phyloP scores from a whole-genome alignment of 176 grass and related monocot species.

The Zea mays region DNA sequence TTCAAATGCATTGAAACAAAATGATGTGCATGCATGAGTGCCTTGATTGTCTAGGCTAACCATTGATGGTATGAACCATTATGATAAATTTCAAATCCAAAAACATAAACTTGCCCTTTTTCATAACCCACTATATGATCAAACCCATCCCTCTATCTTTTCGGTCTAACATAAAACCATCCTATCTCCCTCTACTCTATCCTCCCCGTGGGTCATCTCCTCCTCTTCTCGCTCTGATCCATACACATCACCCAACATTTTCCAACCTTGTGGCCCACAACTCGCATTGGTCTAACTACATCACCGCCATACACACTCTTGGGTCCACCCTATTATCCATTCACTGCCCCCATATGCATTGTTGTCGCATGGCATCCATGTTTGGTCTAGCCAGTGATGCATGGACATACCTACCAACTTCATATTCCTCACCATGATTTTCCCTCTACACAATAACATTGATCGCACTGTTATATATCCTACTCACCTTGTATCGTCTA shows the following conservation, averaged over 20 bases:
- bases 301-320: background rate
- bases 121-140: background rate
- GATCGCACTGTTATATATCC: background rate
- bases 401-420: background rate
- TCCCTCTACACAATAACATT: background rate
- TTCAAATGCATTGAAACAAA: background rate
- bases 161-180: background rate
- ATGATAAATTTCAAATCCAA: too few relatives aligned
- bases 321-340: background rate
- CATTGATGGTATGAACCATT: background rate
- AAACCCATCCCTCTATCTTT: background rate
- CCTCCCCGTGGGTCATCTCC: background rate
- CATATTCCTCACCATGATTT: background rate
- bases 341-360: background rate
- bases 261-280: background rate
- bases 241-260: background rate
- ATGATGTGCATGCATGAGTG: background rate
- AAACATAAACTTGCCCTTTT: too few relatives aligned
- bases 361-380: background rate
- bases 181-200: background rate
- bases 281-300: background rate
- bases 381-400: background rate
- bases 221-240: too few relatives aligned
- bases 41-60: background rate
- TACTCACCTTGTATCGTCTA: background rate